Base-by-base conservation (phyloP, 495 filamentous ascomycete species). In the Aspergillus olivimuriae region DNA sequence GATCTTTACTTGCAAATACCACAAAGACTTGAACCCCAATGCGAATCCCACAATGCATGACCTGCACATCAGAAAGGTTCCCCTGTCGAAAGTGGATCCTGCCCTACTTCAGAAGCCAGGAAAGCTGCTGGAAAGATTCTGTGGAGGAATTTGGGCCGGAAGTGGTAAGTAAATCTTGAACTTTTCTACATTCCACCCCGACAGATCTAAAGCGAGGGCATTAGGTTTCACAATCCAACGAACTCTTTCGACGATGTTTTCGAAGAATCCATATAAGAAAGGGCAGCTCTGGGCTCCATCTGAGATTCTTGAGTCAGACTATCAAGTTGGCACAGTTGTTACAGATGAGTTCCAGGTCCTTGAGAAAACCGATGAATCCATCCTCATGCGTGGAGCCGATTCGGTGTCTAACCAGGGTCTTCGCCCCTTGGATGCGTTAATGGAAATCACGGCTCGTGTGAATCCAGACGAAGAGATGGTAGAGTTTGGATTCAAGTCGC, bases 261-360 rank as follows among this genome's bases (percentile, higher is more conserved):
- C 26, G 12, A 26, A 18, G 19, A 9, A 12, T 5, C 4, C n/a
- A 0, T 63, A 63, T 14, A 80, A 77, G 6, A 60, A 67, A n/a
- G 44, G 60, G 19, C 72, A 82, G 45, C 73, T 83, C 11, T 83
- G 80, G 81, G 60, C 61, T 3, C 54, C 44, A 2, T 45, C 62
- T 2, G 73, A 77, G 23, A 64, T 85, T 0, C 47, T 62, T 2
- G 38, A 46, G 4, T 72, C 73, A 3, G 58, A 50, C 2, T 85
- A 78, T 50, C 60, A 73, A 9, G 55, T 63, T 14, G 78, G 79
- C 3, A 77, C 79, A 11, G 59, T 69, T 21, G 71, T 83, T 39
- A 76, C 74, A 9, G 79, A 82, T 52, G 74, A 82, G 47, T 82
- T 85, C 53, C 74, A 82, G 60, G 78, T 85, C 0, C 57, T 85